Conservation (phyloP, 116 monocot genomes). For the Iris pallida region DNA sequence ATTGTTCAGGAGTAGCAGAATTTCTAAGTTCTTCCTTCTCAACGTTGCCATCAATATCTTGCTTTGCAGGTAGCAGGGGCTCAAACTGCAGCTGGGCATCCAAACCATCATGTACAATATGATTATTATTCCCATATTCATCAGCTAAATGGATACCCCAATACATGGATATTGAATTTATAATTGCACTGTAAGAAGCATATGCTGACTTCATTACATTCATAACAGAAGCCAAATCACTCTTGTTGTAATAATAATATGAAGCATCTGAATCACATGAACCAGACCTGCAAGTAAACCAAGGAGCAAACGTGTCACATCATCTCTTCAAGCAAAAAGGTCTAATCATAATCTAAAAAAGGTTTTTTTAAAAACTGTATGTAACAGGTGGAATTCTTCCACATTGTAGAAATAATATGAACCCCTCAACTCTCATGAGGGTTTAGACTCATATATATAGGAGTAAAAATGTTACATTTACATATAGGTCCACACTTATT, state of each 20-base stretch:
- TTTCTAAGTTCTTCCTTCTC: constrained; percentile 1
- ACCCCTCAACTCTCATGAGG: too few species aligned
- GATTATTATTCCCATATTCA: constrained; percentile 9
- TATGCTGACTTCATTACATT: constrained; percentile 39
- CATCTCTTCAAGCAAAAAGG: too few species aligned
- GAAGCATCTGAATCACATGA: constrained; percentile 34
- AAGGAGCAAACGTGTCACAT: not conserved
- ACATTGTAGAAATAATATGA: too few species aligned
- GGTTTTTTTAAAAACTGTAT: too few species aligned
- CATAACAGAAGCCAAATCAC: constrained; percentile 54
- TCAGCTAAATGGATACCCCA: constrained; percentile 24
- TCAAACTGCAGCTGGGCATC: constrained; percentile 1
- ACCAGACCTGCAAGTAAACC: constrained; percentile 62
- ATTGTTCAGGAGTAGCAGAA: constrained; percentile 15
- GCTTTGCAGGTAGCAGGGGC: not conserved
- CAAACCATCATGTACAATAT: constrained; percentile 2
- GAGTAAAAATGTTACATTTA: too few species aligned
- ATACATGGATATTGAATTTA: constrained; percentile 39
- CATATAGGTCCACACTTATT: too few species aligned
- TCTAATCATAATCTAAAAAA: too few species aligned
- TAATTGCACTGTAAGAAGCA: constrained; percentile 36
- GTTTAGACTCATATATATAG: too few species aligned
- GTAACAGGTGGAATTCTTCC: too few species aligned
- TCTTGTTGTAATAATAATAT: constrained; percentile 61
- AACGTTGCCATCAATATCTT: constrained; percentile 10